These are phyloP conservation scores for Ustilago shanxiensis DNA, from an alignment of 1,284 basidiomycete genomes.

Conservation along the genomic window DNA sequence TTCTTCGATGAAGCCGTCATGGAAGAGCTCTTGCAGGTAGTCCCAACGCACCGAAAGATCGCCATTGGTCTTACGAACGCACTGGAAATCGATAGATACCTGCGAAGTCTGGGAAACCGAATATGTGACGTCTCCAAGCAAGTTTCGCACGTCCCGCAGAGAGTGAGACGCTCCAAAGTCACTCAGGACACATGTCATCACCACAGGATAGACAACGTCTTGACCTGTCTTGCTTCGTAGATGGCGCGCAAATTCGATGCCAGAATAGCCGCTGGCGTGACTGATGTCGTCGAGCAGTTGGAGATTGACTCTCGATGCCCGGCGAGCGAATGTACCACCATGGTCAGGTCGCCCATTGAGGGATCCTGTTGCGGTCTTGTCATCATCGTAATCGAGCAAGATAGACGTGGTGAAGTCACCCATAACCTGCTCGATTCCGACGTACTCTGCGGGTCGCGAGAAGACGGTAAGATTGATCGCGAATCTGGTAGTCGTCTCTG, in stretches of 20 bases:
- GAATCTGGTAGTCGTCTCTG: neutral
- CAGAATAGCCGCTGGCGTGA: neutral
- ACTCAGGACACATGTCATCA: neutral
- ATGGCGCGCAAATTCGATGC: neutral
- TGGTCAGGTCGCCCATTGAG: neutral
- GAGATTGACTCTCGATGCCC: neutral
- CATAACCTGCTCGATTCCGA: neutral
- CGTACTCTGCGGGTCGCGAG: neutral
- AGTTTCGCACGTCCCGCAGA: neutral
- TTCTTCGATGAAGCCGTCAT: neutral
- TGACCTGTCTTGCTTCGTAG: neutral
- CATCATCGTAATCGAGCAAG: neutral
- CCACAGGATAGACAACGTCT: neutral
- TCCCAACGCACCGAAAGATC: neutral
- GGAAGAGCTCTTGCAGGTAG: neutral
- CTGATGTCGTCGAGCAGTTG: neutral
- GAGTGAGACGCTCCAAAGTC: neutral
- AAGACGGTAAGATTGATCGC: neutral
- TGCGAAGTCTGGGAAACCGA: neutral
- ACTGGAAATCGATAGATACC: slow-evolving; percentile 1
- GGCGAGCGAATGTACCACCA: neutral
- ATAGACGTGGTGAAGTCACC: neutral
- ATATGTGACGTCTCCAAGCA: neutral
- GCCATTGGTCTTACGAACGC: neutral
- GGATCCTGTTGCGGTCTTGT: neutral